Base-by-base conservation (phyloP, 352 stramenopile species). In the Plasmopara halstedii region DNA sequence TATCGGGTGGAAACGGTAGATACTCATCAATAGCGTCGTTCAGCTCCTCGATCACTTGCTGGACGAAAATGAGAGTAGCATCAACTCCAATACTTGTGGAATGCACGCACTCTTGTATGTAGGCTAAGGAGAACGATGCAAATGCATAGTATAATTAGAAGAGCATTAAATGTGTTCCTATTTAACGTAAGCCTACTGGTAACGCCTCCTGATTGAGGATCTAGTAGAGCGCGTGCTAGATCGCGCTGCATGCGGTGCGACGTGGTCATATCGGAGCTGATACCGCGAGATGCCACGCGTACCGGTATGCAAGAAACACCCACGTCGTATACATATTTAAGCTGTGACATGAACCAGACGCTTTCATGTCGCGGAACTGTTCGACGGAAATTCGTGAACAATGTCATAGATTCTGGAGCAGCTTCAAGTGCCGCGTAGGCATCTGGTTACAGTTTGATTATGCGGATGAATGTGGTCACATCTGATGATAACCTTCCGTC, bases 31-130 rank as follows among this genome's bases (percentile, higher is more conserved):
- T 56, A 1, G 73, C 70, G 11, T 69, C 63, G 20, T 90, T 73
- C 17, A 90, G 51, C 46, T 90, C 75, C 13, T 77, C 53, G 3
- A 84, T 46, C 25, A 90, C 59, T 53, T 90, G 69, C 47, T 70
- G 45, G 19, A 88, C 53, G 40, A 90, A 90, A 17, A 65, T 54
- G 20, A 65, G 61, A 2, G 78, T 84, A 33, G 73, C 69, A 17
- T 78, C 73, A 18, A 75, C 50, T 6, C 74, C 73, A 13, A 88
- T 42, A 13, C 41, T 64, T 15, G 73, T 88, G 18, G 75, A 88
- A 53, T 90, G 78, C 35, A 90, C 75, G 35, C 75, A 75, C 45
- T 88, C 58, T 64, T 88, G 75, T 23, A 90, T 64, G 34, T 84
- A 76, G 2, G 59, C 78, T 89, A 42, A 18, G 0, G 35, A 13